These are phyloP conservation scores for Solanum dulcamara DNA, from an alignment of 257 asterid species.

Conservation along the genomic window DNA sequence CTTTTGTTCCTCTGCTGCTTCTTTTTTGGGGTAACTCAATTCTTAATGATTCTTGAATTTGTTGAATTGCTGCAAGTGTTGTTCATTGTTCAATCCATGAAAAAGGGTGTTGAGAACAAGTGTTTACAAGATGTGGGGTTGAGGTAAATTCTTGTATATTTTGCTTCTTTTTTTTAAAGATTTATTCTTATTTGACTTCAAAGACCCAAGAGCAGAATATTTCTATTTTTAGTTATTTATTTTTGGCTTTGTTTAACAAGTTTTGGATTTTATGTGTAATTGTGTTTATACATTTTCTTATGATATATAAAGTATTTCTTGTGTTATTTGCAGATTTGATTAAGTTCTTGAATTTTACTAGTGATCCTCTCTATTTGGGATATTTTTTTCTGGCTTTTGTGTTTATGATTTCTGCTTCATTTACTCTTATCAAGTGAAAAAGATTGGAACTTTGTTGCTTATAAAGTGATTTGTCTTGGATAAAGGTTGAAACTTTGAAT, in stretches of 20 bases:
- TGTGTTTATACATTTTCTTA: constrained; percentile 22
- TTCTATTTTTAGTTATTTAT: background rate
- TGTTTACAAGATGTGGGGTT: constrained; percentile 66
- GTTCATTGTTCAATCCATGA: constrained; percentile 24
- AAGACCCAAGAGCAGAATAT: constrained; percentile 1
- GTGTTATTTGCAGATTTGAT: constrained; percentile 10
- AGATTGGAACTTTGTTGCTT: constrained; percentile 6
- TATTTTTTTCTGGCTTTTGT: background rate
- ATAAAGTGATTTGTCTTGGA: background rate
- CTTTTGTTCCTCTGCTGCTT: background rate
- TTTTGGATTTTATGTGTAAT: constrained; percentile 6
- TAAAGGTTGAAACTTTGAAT: background rate
- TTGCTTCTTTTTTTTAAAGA: constrained; percentile 11
- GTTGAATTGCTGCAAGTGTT: constrained; percentile 9
- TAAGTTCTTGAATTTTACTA: constrained; percentile 9
- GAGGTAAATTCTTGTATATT: constrained; percentile 41
- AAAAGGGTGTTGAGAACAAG: background rate
- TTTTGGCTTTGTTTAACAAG: constrained; percentile 4
- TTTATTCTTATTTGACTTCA: constrained; percentile 47
- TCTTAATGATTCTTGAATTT: constrained; percentile 34
- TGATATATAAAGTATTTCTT: background rate
- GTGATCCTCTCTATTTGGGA: background rate
- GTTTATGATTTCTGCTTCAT: background rate
- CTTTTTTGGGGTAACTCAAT: constrained; percentile 22
- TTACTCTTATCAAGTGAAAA: background rate